phyloP scores from a whole-genome alignment of 176 grass and related monocot genomes.

The Phragmites australis region DNA sequence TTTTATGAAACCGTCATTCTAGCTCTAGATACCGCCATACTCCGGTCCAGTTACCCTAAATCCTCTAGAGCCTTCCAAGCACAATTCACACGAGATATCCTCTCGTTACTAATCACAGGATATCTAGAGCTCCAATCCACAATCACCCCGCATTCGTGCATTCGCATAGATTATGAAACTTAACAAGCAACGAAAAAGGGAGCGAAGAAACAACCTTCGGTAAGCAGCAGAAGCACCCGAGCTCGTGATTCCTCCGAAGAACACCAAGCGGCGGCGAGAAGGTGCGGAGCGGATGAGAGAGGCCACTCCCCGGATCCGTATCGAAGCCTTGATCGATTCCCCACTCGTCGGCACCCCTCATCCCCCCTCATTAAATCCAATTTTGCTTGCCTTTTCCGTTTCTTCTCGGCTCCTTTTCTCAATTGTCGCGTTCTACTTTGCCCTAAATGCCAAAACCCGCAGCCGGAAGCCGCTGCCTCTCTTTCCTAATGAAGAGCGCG shows the following conservation, averaged over 20 bases:
- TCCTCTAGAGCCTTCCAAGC: not conserved
- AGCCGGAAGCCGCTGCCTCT: not conserved
- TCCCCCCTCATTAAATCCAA: not conserved
- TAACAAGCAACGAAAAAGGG: not conserved
- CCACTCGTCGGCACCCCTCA: not conserved
- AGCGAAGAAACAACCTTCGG: not conserved
- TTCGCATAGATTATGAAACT: not conserved
- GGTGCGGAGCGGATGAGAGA: not conserved
- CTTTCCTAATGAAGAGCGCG: not conserved
- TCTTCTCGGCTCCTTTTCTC: not conserved
- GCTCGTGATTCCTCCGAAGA: not conserved
- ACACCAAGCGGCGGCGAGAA: not conserved
- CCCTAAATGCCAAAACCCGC: not conserved
- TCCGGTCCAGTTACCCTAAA: not conserved
- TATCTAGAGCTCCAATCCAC: not conserved
- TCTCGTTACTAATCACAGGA: not conserved
- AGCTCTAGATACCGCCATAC: not conserved
- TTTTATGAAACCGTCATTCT: not conserved
- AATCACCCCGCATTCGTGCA: not conserved
- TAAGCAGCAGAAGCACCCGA: not conserved
- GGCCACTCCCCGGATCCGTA: not conserved
- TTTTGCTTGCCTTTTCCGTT: not conserved
- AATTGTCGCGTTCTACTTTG: not conserved
- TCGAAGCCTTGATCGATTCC: not conserved
- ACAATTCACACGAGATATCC: not conserved